Evolutionary conservation across 1,284 basidiomycete species (phyloP), one percentile per base, ranked within the genome.

Genomic region (Golubevia sp.): DNA sequence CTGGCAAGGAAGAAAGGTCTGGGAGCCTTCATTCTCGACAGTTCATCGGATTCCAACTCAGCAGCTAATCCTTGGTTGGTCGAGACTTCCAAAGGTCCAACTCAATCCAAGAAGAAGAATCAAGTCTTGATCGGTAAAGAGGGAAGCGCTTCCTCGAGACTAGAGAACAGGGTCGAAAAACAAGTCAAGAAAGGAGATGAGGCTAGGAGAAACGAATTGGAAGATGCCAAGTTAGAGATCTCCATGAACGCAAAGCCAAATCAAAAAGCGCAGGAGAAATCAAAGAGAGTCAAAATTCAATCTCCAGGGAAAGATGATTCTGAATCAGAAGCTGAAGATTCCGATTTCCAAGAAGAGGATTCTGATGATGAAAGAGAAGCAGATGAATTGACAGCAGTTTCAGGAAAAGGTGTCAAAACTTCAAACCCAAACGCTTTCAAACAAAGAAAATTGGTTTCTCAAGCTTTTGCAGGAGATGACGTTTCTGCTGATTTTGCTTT

Each of bases 391-490:
- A 18, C 20, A 20, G 52, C 52, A 4, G 20, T 34, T 20, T 26
- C 15, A 27, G 30, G 44, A n/a, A 55, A 55, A 25, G 54, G 44
- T n/a, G 15, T 20, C 20, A 44, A 55, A 44, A 55, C 30, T 24
- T 44, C 54, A 18, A 34, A 44, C 20, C 23, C 44, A 44, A 55
- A 55, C 15, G 23, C 20, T 48, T 15, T 64, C 34, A 27, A 71
- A 55, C 77, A 82, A 59, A 70, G 77, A 2, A 66, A 71, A 3
- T 60, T 82, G 0, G 74, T 83, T 1, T 65, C 77, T 0, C 63
- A 71, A 25, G 80, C 80, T 2, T 83, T 83, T 65, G 77, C 80
- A 0, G 64, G 64, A 1, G 80, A 83, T 56, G 71, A 83, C 57
- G 80, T 83, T 3, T 69, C 72, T 1, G 50, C 73, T 1, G 72